A percentile compares a stretch with the other conserved stretches of the same genome.
Conservation (phyloP, 176 grass and related monocot genomes). For the Phoenix dactylifera region DNA sequence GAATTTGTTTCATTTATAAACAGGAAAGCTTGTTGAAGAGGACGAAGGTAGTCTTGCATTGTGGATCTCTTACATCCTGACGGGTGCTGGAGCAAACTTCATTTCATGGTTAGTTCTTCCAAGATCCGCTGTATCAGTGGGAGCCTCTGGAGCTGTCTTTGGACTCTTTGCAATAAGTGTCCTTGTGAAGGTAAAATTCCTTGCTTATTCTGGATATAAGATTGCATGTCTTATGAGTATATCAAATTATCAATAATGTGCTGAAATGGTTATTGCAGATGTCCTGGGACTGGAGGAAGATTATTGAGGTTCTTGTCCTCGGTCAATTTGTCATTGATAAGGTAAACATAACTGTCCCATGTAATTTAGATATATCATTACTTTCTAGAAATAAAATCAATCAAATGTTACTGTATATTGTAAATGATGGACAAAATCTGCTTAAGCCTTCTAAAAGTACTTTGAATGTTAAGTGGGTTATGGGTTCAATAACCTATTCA, state of each 20-base stretch:
- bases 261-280: slow-evolving; percentile 41
- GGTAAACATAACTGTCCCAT: slow-evolving; percentile 28
- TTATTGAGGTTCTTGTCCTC: slow-evolving; percentile 89
- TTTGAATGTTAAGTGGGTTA: no score
- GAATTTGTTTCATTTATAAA: slow-evolving; percentile 16
- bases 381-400: slow-evolving; percentile 1
- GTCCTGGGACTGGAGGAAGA: slow-evolving; percentile 99
- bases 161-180: slow-evolving; percentile 97
- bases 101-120: slow-evolving; percentile 93
- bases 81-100: slow-evolving; percentile 81
- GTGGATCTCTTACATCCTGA: slow-evolving; percentile 96
- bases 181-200: slow-evolving; percentile 74
- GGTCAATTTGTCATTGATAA: slow-evolving; percentile 98
- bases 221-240: no score
- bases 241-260: background rate
- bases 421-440: no score
- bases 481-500: no score
- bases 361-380: background rate
- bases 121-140: slow-evolving; percentile 59
- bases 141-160: slow-evolving; percentile 95
- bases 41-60: slow-evolving; percentile 87
- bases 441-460: no score
- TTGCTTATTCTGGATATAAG: no score
- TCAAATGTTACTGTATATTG: background rate
- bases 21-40: slow-evolving; percentile 96